Evolutionary conservation across 495 filamentous ascomycete genomes (phyloP).

Genomic region (Penicillium coprophilum): DNA sequence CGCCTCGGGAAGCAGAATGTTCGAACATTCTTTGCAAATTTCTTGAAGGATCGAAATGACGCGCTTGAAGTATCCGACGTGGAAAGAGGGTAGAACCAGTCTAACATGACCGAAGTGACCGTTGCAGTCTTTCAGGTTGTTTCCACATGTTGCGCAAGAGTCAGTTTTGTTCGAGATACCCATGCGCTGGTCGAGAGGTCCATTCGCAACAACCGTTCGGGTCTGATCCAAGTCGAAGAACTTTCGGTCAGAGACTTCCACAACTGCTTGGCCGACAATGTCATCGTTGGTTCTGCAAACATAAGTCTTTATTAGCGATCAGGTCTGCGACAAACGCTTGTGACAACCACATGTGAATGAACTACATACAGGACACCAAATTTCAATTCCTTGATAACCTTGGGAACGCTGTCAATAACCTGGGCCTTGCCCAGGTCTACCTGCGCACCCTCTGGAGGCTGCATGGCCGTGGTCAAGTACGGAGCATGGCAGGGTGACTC

Average conservation of each 20-base stretch:
- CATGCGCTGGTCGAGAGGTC: constrained; percentile 81
- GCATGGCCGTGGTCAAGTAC: constrained; percentile 45
- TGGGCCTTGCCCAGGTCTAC: constrained; percentile 74
- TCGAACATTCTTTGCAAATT: constrained; percentile 78
- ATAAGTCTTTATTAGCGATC: constrained; percentile 27
- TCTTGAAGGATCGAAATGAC: constrained; percentile 85
- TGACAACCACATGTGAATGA: constrained; percentile 13
- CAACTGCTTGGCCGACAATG: constrained; percentile 88
- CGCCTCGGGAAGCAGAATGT: constrained; percentile 72
- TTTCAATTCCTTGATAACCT: constrained; percentile 87
- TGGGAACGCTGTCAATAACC: constrained; percentile 81
- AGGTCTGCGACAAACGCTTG: constrained; percentile 11
- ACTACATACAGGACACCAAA: constrained; percentile 81
- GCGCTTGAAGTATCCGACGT: constrained; percentile 92
- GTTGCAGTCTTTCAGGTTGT: constrained; percentile 74
- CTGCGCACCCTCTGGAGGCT: constrained; percentile 50
- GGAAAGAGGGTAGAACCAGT: constrained; percentile 86
- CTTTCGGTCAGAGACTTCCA: constrained; percentile 87
- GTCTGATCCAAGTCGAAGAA: constrained; percentile 82
- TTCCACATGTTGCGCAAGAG: constrained; percentile 78
- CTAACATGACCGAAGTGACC: constrained; percentile 94
- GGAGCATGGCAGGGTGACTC: constrained; percentile 44
- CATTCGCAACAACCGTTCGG: constrained; percentile 69
- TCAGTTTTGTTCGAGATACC: constrained; percentile 80
- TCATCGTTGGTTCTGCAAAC: constrained; percentile 74